Base-by-base conservation (phyloP, 2,329 filamentous ascomycete species). In the Pseudogymnoascus sp. region DNA sequence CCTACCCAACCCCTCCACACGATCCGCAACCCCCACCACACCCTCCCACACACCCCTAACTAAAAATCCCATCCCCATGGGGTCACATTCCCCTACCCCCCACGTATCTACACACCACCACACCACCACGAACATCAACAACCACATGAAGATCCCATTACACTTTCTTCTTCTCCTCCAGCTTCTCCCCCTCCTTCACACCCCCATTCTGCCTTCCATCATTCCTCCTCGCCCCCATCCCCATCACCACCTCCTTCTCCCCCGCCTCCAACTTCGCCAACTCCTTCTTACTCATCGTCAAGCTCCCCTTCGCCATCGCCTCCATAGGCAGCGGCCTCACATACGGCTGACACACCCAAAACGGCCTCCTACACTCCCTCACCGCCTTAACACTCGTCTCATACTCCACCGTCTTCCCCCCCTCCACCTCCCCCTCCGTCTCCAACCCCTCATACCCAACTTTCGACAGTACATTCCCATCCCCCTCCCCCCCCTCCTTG, bases 341-440 rank as follows among this genome's bases (percentile, higher is more conserved):
- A 70, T 96, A 90, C 3, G 93, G 88, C 77, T 97, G 93, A 62
- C 87, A 91, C 3, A 96, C 82, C 91, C 91, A 97, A 84, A 87
- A 97, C 1, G 93, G 93, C 67, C 91, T 79, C 73, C 86, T 88
- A 72, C 91, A 96, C 65, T 84, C 80, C 63, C 83, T 84, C 26
- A 95, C 86, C 0, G 89, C 86, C 7, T 83, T 86, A 16, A 85
- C 77, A 4, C 87, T 89, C 73, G 83, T 87, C 71, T 86, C 80
- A 60, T 77, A 73, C 8, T 73, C 74, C 11, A 73, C 71, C 40
- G 72, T 69, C 3, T 71, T 67, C 2, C 78, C 74, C 39, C 75
- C 73, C 4, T 72, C 74, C 3, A 5, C 6, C 5, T 74, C 71
- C 1, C 69, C 72, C 0, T 68, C 66, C 6, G 69, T 69, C 34